Evolutionary conservation across 2,329 filamentous ascomycete genomes (phyloP), one percentile per base, ranked within the genome.

Genomic region (Fusarium sp.): DNA sequence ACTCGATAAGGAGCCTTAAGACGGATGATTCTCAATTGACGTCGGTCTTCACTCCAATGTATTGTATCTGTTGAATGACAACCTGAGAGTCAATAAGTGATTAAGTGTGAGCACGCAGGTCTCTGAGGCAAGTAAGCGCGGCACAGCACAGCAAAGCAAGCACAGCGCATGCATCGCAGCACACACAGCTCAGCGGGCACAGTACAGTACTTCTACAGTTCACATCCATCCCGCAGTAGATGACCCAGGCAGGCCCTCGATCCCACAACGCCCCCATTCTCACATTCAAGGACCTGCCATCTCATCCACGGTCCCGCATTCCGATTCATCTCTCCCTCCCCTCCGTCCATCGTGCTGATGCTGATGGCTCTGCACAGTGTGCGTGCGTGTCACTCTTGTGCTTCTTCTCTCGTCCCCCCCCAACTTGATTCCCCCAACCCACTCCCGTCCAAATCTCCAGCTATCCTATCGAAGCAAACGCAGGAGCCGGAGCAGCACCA

Each of bases 371-470:
- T 33, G 71, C 68, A 74, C 71, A 74, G 71, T 74, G 71, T 71
- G 71, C 60, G 64, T 73, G 45, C 63, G 64, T 73, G 45, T 62
- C 59, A 66, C 50, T 69, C 42, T 60, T 54, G 52, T 65, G 64
- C 52, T 71, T 69, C 71, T 45, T 61, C 67, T 65, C 64, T 63
- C 45, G 16, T 36, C 50, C 71, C 61, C 65, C 59, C 64, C 47
- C 36, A 71, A 68, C 63, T 71, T 68, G 63, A 71, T 68, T 65
- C 61, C 70, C 67, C 63, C 59, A 74, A 74, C 68, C 71, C 71
- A 65, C 67, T 74, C 70, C 33, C 56, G 9, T 29, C 18, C 22
- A 27, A 60, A 45, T n/a, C 25, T 52, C 47, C 18, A 29, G 47
- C 47, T 52, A 52, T 52, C 66, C 47, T 52, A 52, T 52, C 66